Conservation (phyloP, 768 basidiomycete species). For the Tricholoma sp. region DNA sequence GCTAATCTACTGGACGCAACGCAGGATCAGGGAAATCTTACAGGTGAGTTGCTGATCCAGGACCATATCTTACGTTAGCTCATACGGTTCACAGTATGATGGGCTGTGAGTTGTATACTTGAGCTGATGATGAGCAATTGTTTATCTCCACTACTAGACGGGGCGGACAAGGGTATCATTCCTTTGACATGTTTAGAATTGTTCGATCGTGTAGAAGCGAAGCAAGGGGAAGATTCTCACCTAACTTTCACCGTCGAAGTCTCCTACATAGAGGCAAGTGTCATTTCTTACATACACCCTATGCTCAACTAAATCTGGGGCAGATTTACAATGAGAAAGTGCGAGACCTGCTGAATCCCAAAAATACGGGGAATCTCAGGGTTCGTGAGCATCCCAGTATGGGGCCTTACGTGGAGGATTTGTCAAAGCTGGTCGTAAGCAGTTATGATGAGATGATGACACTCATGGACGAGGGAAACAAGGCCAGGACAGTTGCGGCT, state of each 20-base stretch:
- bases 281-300: background rate
- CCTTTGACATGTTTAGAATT: slow-evolving; percentile 93
- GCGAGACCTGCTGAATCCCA: slow-evolving; percentile 93
- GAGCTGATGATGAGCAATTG: background rate
- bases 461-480: slow-evolving; percentile 99
- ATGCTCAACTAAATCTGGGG: background rate
- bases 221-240: slow-evolving; percentile 59
- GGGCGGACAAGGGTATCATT: slow-evolving; percentile 95
- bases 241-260: slow-evolving; percentile 90
- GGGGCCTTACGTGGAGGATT: slow-evolving; percentile 98
- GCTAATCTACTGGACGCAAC: background rate
- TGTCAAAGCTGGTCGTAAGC: slow-evolving; percentile 88
- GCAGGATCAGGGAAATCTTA: slow-evolving; percentile 90
- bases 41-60: slow-evolving; percentile 47
- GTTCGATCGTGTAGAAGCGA: slow-evolving; percentile 74
- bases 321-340: slow-evolving; percentile 98
- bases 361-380: slow-evolving; percentile 92
- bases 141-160: slow-evolving; percentile 47
- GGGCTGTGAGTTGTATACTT: slow-evolving; percentile 65
- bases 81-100: slow-evolving; percentile 65
- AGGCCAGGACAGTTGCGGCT: slow-evolving; percentile 96
- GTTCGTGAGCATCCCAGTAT: slow-evolving; percentile 96
- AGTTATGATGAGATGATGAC: slow-evolving; percentile 97
- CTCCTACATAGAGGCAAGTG: slow-evolving; percentile 84
- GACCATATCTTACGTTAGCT: background rate